Conservation (phyloP, 805 yeast species). For the Spathaspora arborariae region DNA sequence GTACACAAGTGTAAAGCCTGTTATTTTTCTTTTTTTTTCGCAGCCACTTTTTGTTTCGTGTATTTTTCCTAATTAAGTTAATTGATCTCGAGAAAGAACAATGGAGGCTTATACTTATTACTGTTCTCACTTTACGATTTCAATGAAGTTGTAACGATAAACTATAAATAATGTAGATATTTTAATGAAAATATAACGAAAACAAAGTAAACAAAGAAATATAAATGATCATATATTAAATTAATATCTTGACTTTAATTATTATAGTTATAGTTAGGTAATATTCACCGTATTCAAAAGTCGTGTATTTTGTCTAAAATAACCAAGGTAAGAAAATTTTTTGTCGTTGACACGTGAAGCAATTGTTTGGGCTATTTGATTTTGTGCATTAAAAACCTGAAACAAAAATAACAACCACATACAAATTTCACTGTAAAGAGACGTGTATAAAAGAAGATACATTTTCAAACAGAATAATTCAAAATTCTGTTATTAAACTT, state of each 20-base stretch:
- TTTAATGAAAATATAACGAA: too few species aligned
- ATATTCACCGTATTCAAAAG: background rate
- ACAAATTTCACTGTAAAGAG: background rate
- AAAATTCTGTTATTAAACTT: too few species aligned
- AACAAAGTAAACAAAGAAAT: too few species aligned
- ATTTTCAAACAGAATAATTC: too few species aligned
- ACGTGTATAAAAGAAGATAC: too few species aligned
- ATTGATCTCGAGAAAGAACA: background rate
- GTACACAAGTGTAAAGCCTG: background rate
- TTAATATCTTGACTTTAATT: background rate
- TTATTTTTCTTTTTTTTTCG: conserved; percentile 1
- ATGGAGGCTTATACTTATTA: background rate
- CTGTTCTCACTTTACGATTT: background rate
- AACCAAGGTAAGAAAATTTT: background rate
- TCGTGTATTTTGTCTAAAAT: background rate
- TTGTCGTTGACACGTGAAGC: background rate
- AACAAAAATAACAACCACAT: background rate
- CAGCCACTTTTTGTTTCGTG: background rate
- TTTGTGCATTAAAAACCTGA: background rate
- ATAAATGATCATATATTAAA: too few species aligned
- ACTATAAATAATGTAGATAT: background rate
- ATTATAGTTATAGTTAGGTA: background rate
- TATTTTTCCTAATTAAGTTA: background rate
- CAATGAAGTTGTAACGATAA: background rate
- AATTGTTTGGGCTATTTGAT: background rate